Conservation (phyloP, 2,329 filamentous ascomycete genomes). For the Aaosphaeria pasadenensis region DNA sequence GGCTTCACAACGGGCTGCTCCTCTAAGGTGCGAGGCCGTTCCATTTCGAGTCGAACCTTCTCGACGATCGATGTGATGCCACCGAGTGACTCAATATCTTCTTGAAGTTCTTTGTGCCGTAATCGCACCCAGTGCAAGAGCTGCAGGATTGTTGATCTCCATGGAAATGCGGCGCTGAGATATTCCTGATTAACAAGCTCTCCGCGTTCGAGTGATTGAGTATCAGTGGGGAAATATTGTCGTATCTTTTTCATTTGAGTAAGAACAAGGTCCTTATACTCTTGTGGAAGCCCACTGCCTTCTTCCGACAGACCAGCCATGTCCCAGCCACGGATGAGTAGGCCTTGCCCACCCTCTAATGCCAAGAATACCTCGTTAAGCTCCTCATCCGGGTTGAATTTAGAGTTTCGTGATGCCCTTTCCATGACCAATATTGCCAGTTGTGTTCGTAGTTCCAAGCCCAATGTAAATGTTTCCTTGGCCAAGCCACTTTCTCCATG, state of each 20-base stretch:
- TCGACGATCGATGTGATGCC: slow-evolving; percentile 41
- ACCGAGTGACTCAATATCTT: slow-evolving; percentile 41
- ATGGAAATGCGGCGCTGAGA: slow-evolving; percentile 48
- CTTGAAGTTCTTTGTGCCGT: slow-evolving; percentile 45
- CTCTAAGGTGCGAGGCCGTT: slow-evolving; percentile 7
- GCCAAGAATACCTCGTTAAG: slow-evolving; percentile 43
- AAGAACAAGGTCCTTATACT: slow-evolving; percentile 32
- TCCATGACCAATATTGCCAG: slow-evolving; percentile 46
- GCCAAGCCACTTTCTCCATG: slow-evolving; percentile 37
- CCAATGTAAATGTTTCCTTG: slow-evolving; percentile 47
- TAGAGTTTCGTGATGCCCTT: slow-evolving; percentile 22
- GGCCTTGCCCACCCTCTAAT: slow-evolving; percentile 6
- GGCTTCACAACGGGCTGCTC: slow-evolving; percentile 10
- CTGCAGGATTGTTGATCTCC: slow-evolving; percentile 47
- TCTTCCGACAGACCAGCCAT: slow-evolving; percentile 36
- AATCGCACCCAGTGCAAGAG: slow-evolving; percentile 47
- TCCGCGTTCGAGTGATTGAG: slow-evolving; percentile 25
- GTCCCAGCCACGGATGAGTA: slow-evolving; percentile 30
- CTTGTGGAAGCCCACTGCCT: slow-evolving; percentile 34
- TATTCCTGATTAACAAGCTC: slow-evolving; percentile 41
- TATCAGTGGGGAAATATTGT: slow-evolving; percentile 27
- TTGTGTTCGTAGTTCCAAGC: slow-evolving; percentile 56
- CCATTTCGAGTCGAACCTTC: slow-evolving; percentile 22
- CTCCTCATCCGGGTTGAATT: slow-evolving; percentile 40
- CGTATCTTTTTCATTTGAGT: slow-evolving; percentile 40